phyloP scores from a whole-genome alignment of 2,329 filamentous ascomycete genomes.

The Podosphaera leucotricha region DNA sequence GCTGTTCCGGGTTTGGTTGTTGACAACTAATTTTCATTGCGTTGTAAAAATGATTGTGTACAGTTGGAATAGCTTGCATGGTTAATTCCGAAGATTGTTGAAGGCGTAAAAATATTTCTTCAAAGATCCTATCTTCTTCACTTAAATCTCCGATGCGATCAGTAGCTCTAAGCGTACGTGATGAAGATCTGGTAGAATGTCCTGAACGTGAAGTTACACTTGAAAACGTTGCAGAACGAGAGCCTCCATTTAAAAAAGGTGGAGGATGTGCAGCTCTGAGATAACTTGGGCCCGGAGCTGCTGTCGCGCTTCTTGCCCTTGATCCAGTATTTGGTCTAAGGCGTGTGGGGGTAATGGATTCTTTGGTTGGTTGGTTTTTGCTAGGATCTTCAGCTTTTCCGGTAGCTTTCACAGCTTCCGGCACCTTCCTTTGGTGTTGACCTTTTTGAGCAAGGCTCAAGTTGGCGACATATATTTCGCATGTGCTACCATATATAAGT shows the following conservation, averaged over 20 bases:
- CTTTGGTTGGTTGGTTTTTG: conserved; percentile 23
- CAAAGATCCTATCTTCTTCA: conserved; percentile 62
- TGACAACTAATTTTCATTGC: conserved; percentile 40
- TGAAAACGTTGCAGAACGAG: conserved; percentile 25
- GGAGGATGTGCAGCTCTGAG: conserved; percentile 24
- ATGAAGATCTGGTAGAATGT: conserved; percentile 45
- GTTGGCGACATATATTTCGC: conserved; percentile 28
- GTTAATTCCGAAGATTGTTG: conserved; percentile 51
- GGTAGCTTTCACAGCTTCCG: not conserved
- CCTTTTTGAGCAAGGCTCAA: not conserved
- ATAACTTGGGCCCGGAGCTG: conserved; percentile 13
- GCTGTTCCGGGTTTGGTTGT: conserved; percentile 31
- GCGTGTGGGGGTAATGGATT: conserved; percentile 27
- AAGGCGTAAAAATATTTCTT: conserved; percentile 57
- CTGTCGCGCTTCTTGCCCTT: conserved; percentile 14
- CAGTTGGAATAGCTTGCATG: conserved; percentile 43
- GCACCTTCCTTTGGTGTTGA: not conserved
- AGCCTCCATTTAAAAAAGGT: conserved; percentile 25
- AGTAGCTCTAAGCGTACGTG: conserved; percentile 2
- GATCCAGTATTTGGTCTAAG: conserved; percentile 21
- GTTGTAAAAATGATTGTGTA: conserved; percentile 40
- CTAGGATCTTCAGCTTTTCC: conserved; percentile 13
- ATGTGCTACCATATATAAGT: conserved; percentile 42
- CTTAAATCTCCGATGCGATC: conserved; percentile 23
- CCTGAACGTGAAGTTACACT: conserved; percentile 53